Evolutionary conservation across 768 basidiomycete genomes (phyloP).

Genomic region (Strobilomyces confusus): DNA sequence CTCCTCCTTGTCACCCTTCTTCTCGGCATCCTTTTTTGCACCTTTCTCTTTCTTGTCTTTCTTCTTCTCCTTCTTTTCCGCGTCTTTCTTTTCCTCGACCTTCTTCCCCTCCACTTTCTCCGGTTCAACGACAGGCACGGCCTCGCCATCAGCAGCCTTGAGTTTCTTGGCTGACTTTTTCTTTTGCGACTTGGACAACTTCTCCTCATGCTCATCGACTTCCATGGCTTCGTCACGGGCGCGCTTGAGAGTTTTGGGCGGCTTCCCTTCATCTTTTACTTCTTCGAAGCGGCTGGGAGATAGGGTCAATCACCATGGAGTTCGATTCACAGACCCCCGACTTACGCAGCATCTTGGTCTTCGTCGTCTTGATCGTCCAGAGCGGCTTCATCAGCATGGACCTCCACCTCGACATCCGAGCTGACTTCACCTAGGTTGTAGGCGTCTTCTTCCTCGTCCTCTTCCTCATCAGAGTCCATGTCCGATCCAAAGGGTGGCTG

Average conservation of each 20-base stretch:
- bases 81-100: conserved; percentile 52
- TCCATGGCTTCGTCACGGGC: conserved; percentile 58
- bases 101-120: conserved; percentile 34
- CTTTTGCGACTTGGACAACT: conserved; percentile 51
- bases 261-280: conserved; percentile 37
- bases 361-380: conserved; percentile 45
- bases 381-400: conserved; percentile 58
- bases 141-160: conserved; percentile 55
- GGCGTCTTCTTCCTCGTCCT: conserved; percentile 27
- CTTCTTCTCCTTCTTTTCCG: conserved; percentile 63
- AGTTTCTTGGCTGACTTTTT: conserved; percentile 69
- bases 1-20: conserved; percentile 27
- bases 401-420: conserved; percentile 80
- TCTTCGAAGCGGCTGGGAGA: conserved; percentile 65
- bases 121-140: conserved; percentile 29
- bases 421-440: conserved; percentile 72
- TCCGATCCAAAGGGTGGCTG: conserved; percentile 49
- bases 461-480: conserved; percentile 46
- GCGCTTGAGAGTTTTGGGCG: conserved; percentile 58
- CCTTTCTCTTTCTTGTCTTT: conserved; percentile 30
- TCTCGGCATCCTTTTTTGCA: conserved; percentile 29
- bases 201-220: conserved; percentile 34
- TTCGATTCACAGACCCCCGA: conserved; percentile 12
- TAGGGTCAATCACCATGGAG: background rate
- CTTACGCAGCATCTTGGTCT: conserved; percentile 39